A percentile compares a stretch with the other conserved stretches of the same genome.
phyloP scores from a whole-genome alignment of 2,329 filamentous ascomycete genomes.

The Didymella exigua region DNA sequence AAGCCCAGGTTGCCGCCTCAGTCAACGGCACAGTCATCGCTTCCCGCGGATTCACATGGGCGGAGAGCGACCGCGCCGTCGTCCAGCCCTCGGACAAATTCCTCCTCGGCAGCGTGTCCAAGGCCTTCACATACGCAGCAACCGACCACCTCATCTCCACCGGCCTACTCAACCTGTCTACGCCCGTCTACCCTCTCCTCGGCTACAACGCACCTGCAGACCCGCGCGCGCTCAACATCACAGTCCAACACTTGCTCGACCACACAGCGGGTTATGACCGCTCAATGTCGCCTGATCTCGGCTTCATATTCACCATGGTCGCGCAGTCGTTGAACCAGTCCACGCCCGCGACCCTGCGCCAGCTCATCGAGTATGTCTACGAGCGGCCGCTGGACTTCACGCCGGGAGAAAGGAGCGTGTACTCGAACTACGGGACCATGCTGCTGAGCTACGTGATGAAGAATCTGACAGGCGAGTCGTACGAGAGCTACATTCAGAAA shows the following conservation, averaged over 20 bases:
- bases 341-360: slow-evolving; percentile 22
- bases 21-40: slow-evolving; percentile 25
- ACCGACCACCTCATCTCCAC: slow-evolving; percentile 19
- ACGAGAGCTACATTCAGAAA: slow-evolving; percentile 23
- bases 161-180: slow-evolving; percentile 23
- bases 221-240: slow-evolving; percentile 25
- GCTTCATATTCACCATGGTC: slow-evolving; percentile 24
- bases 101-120: slow-evolving; percentile 31
- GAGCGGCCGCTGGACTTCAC: slow-evolving; percentile 26
- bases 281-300: slow-evolving; percentile 20
- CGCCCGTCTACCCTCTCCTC: slow-evolving; percentile 26
- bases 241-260: slow-evolving; percentile 28
- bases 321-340: slow-evolving; percentile 24
- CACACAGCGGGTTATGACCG: slow-evolving; percentile 31
- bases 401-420: slow-evolving; percentile 19
- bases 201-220: slow-evolving; percentile 24
- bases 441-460: slow-evolving; percentile 24
- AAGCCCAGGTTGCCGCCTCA: slow-evolving; percentile 30
- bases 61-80: slow-evolving; percentile 27
- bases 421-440: slow-evolving; percentile 31
- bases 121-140: slow-evolving; percentile 30
- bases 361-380: slow-evolving; percentile 29
- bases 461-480: slow-evolving; percentile 20
- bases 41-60: slow-evolving; percentile 29
- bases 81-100: slow-evolving; percentile 27